Evolutionary conservation across 768 basidiomycete species (phyloP), one percentile per base, ranked within the genome.

Genomic region (Trametes elegans): DNA sequence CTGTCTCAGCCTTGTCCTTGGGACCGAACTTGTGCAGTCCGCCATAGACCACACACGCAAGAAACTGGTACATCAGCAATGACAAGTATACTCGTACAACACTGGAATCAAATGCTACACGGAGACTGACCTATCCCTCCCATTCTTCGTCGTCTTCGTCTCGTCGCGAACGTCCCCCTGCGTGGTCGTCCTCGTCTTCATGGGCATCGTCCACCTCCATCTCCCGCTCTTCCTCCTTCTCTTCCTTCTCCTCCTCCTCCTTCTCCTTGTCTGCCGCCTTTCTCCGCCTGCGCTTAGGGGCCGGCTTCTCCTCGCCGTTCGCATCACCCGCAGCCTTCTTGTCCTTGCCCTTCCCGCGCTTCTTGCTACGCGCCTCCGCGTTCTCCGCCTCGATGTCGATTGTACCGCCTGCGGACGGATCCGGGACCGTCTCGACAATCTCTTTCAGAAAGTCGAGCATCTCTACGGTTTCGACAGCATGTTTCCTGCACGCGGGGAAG

Each of bases 391-490:
- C 86, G 14, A 90, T 69, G 63, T 88, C 84, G 38, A 89, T 82
- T 0, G 87, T 90, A 2, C 87, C 90, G 10, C 90, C 89, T 18
- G 84, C 84, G 3, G 90, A 88, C 0, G 94, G 94, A 70, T 98
- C 94, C 0, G 91, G 88, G 6, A 96, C 84, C 31, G 77, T 73
- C 65, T 88, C 84, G 21, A 96, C 93, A 48, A 97, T 84, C 67
- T 98, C 94, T 67, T 91, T 89, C 28, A 98, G 80, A 71, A 98
- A 98, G 70, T 98, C 96, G 45, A 98, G 84, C 76, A 85, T 90
- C 60, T 93, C 87, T 10, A 85, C 88, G 14, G 84, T 86, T 53
- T 90, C 88, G 8, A 98, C 85, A 0, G 93, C 92, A 63, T 93
- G 90, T 77, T 98, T 98, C 60, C 95, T 98, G 68, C 10, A 31